Conservation (phyloP, 768 basidiomycete species). For the Leccinum boreale region DNA sequence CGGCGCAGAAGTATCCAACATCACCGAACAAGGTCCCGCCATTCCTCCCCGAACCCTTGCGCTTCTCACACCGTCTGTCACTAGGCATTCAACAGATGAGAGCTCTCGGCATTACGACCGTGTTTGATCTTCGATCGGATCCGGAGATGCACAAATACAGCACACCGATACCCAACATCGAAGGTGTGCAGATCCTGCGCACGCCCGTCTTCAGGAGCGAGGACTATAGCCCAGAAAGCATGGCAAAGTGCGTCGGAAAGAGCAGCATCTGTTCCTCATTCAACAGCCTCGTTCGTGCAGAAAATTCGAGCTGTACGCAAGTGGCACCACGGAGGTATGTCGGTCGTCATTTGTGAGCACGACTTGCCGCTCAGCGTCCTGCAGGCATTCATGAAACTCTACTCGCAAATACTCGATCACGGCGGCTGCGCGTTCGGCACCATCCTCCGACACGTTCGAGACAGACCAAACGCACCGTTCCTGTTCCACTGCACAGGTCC, state of each 20-base stretch:
- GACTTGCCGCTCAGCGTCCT: neutral
- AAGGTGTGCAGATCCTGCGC: constrained; percentile 58
- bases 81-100: constrained; percentile 57
- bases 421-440: constrained; percentile 65
- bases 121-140: constrained; percentile 80
- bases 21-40: constrained; percentile 63
- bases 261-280: neutral
- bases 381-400: constrained; percentile 78
- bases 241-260: constrained; percentile 70
- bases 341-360: neutral
- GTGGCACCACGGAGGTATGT: constrained; percentile 71
- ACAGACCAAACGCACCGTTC: constrained; percentile 60
- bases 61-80: constrained; percentile 1
- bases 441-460: constrained; percentile 71
- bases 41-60: neutral
- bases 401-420: constrained; percentile 76
- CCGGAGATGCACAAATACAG: constrained; percentile 76
- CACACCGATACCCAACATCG: constrained; percentile 58
- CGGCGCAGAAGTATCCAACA: constrained; percentile 67
- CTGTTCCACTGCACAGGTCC: constrained; percentile 77
- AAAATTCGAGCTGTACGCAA: constrained; percentile 63
- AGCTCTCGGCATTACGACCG: constrained; percentile 58
- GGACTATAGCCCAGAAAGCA: constrained; percentile 81
- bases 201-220: constrained; percentile 63
- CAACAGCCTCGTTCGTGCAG: constrained; percentile 20